Conservation (phyloP, 2,329 filamentous ascomycete species). For the Pestalotiopsis sp. region DNA sequence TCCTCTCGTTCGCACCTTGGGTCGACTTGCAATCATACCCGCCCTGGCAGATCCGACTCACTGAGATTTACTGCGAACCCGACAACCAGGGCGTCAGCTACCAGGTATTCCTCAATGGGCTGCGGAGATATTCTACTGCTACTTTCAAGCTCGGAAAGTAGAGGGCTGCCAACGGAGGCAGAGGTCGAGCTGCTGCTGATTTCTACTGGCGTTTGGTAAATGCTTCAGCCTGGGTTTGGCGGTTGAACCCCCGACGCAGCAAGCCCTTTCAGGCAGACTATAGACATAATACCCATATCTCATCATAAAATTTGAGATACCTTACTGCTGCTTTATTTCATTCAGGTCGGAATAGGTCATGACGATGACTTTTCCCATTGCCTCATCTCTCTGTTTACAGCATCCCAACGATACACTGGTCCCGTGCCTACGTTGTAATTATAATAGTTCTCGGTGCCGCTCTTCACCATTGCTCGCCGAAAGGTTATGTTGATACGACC, state of each 20-base stretch:
- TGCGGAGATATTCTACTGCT: constrained; percentile 83
- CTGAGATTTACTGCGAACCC: constrained; percentile 83
- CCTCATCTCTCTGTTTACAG: constrained; percentile 50
- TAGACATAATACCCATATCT: constrained; percentile 5
- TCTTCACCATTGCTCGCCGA: constrained; percentile 68
- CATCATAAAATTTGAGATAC: not conserved
- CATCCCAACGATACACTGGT: constrained; percentile 69
- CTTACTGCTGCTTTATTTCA: not conserved
- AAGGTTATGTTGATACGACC: constrained; percentile 80
- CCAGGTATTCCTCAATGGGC: constrained; percentile 83
- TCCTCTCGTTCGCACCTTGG: constrained; percentile 83
- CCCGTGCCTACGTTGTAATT: constrained; percentile 79
- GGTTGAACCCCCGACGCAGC: not conserved
- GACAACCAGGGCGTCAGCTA: constrained; percentile 88
- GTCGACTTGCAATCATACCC: constrained; percentile 90
- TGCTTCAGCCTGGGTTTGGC: not conserved
- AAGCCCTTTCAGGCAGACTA: not conserved
- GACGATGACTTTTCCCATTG: constrained; percentile 29
- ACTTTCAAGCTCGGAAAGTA: constrained; percentile 83
- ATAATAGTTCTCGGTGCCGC: constrained; percentile 81
- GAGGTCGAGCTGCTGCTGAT: not conserved
- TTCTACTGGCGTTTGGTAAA: not conserved
- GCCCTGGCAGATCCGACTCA: constrained; percentile 93
- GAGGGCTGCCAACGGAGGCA: constrained; percentile 9
- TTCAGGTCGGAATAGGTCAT: not conserved